Evolutionary conservation across 257 asterid genomes (phyloP), one percentile per base, ranked within the genome.

Genomic region (Jasminum sambac): DNA sequence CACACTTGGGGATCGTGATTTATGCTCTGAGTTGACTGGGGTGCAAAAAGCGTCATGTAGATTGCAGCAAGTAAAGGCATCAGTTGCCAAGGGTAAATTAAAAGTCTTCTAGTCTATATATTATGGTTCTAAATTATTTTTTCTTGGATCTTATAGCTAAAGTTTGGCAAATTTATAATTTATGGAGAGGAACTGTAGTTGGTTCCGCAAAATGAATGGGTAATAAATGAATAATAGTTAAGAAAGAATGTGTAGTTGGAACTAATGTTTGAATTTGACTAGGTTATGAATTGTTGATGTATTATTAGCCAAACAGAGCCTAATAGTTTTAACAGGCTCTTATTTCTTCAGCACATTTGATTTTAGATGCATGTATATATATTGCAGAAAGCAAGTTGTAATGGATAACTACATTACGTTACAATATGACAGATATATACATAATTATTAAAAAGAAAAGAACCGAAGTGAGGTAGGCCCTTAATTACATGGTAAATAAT

Each of bases 81-180:
- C 74, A n/a, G 17, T 79, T 50, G 70, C 78, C 41, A 81, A 72
- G 62, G 83, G 86, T 68, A 84, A 79, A 64, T 57, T 84, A 26
- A 84, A 84, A 67, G 65, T 81, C 78, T 75, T 84, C 79, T 84
- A 81, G 77, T 36, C 66, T 40, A 40, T n/a, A n/a, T n/a, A n/a
- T 64, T 19, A 2, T 55, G 25, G 62, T 21, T 55, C 21, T 55
- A 0, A 2, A 21, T 13, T 30, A 30, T 55, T 23, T 55, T 5
- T 55, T 55, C 62, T 55, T 21, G 62, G 62, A 55, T 13, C 0
- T 21, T 9, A 55, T 8, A 55, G 30, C 2, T 55, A 30, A 55
- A 55, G 34, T 8, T 19, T 12, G 21, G 21, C 11, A 40, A 6
- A 30, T 30, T 30, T 30, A 30, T 4, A 30, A 30, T 30, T 30